Evolutionary conservation across 164 flowering plant genomes (phyloP), one percentile per base, ranked within the genome.

Genomic region (Houttuynia cordata): DNA sequence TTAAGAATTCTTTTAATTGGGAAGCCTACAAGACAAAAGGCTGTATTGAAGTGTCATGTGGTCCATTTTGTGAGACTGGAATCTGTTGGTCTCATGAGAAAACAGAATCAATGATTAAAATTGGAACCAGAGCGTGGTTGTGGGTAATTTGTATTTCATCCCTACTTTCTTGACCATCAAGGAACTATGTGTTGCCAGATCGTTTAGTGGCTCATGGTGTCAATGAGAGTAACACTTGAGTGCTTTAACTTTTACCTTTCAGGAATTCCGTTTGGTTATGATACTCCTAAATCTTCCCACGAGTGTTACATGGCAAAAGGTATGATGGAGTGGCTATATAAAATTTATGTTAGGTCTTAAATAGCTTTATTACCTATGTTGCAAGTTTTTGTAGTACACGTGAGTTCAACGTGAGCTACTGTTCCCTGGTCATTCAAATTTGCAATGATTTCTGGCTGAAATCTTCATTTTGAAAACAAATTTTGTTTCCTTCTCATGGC

Each of bases 221-320:
- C 17, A 4, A 45, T 45, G 12, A 17, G 34, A 59, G 68, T 66
- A 56, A 64, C 64, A 41, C 62, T 70, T 82, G 73, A 73, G 72
- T 70, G 70, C 69, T 62, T 57, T 68, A 63, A 64, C 56, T 70
- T 75, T 75, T 72, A 54, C 70, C 65, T 87, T 83, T 76, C 96
- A 91, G 96, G 97, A 80, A 42, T 71, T 61, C 76, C 91, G 64
- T 87, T 76, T 81, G 84, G 87, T 71, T 78, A 76, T 13, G 56
- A 53, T 73, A 69, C 84, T 72, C 71, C 73, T 74, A 61, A 65
- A 72, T 80, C 84, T 54, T 72, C 84, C 66, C 79, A 79, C 77
- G 81, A 83, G 81, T 76, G 74, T 80, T 61, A 79, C 68, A 78
- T 70, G 73, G 87, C 80, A 51, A 91, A 91, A 87, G 97, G 97